phyloP scores from a whole-genome alignment of 306 rosid genomes.

The Pyrus bretschneideri region DNA sequence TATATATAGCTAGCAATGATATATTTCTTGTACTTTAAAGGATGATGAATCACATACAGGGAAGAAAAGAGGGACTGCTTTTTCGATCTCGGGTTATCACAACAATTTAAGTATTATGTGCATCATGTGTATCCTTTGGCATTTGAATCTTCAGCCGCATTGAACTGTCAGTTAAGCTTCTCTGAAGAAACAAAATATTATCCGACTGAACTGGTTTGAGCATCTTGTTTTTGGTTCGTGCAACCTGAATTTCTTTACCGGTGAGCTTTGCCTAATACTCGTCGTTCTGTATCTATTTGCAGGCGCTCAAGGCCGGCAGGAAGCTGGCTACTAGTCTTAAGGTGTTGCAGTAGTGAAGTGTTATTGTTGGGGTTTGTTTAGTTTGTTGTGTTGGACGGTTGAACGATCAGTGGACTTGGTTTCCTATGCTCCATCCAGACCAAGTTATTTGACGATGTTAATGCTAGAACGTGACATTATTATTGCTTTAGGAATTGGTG shows the following conservation, averaged over 20 bases:
- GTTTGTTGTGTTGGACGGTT: slow-evolving; percentile 16
- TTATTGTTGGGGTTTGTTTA: slow-evolving; percentile 9
- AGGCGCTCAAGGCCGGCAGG: slow-evolving; percentile 29
- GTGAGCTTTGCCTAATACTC: not conserved
- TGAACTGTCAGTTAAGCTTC: not conserved
- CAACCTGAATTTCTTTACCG: not conserved
- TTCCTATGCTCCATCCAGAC: slow-evolving; percentile 3
- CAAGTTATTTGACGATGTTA: slow-evolving; percentile 1
- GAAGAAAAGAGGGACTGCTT: no score
- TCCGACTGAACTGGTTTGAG: not conserved
- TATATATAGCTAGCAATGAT: not conserved
- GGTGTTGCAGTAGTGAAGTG: slow-evolving; percentile 17
- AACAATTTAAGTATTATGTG: not conserved
- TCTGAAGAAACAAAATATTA: not conserved
- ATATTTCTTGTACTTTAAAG: not conserved
- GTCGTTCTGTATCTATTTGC: slow-evolving; percentile 1
- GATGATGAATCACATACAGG: not conserved
- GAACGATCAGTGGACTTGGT: slow-evolving; percentile 14
- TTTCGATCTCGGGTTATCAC: not conserved
- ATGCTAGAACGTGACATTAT: slow-evolving; percentile 13
- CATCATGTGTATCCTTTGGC: not conserved
- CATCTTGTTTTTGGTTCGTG: not conserved
- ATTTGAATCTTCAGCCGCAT: not conserved
- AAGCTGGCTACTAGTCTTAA: slow-evolving; percentile 28
- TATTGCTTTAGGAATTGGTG: not conserved